A percentile compares a stretch with the other conserved stretches of the same genome.
These are phyloP conservation scores for Hamamelis virginiana DNA, from an alignment of 164 flowering plant genomes.

Conservation along the genomic window DNA sequence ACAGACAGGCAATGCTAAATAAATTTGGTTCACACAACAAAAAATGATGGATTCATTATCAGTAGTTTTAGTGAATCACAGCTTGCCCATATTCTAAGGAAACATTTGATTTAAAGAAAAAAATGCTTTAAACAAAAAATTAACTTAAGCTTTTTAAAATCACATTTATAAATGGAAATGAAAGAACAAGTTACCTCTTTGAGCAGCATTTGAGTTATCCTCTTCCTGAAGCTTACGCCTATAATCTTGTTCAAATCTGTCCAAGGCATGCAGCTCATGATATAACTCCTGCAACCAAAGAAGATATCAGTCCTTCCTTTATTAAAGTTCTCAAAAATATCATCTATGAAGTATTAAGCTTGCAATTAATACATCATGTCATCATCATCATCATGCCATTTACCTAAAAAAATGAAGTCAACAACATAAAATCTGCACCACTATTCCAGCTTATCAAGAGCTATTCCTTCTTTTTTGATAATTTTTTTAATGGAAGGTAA, in stretches of 20 bases:
- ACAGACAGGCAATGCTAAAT: neutral
- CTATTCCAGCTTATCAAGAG: no score
- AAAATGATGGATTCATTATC: no score
- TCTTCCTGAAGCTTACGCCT: conserved; percentile 83
- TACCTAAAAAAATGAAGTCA: no score
- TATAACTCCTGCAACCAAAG: conserved; percentile 72
- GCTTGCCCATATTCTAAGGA: neutral
- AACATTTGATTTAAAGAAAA: neutral
- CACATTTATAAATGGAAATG: neutral
- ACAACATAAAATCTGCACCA: no score
- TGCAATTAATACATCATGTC: neutral
- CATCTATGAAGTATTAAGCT: neutral
- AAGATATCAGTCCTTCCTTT: neutral
- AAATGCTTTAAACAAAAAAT: neutral
- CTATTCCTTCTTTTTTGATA: no score
- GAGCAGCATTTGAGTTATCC: conserved; percentile 60
- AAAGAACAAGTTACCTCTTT: conserved; percentile 17
- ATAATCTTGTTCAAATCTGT: conserved; percentile 90
- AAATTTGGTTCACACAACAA: neutral
- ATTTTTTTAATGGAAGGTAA: no score
- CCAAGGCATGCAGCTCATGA: conserved; percentile 87
- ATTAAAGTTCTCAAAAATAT: neutral
- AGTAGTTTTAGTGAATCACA: no score
- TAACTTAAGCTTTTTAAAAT: neutral
- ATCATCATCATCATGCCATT: neutral